Evolutionary conservation across 2,329 filamentous ascomycete species (phyloP).

Genomic region (Chrysoporthe cubensis): DNA sequence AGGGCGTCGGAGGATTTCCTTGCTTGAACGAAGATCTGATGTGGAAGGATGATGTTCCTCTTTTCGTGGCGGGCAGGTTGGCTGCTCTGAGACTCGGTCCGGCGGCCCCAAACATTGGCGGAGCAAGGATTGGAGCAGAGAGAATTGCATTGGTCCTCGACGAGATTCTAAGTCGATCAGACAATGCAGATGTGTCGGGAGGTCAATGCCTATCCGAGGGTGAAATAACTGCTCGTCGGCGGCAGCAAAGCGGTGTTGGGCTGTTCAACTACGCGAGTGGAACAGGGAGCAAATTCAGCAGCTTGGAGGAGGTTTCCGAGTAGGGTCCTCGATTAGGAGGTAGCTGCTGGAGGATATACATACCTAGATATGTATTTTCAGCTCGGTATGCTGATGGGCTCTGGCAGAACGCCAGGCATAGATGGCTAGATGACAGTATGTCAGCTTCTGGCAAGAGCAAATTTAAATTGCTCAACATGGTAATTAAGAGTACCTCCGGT

Average conservation of each 20-base stretch:
- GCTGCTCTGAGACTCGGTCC: slow-evolving; percentile 72
- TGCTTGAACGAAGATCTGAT: slow-evolving; percentile 76
- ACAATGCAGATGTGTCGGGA: not conserved
- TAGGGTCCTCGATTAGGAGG: slow-evolving; percentile 1
- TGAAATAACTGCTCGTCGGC: slow-evolving; percentile 12
- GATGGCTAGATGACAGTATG: no score
- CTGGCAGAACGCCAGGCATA: no score
- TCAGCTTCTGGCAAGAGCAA: no score
- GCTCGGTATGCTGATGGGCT: no score
- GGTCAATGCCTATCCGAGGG: slow-evolving; percentile 35
- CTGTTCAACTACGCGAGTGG: slow-evolving; percentile 25
- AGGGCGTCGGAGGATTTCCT: slow-evolving; percentile 67
- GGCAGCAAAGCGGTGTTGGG: slow-evolving; percentile 11
- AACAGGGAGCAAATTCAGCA: slow-evolving; percentile 23
- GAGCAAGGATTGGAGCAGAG: slow-evolving; percentile 73
- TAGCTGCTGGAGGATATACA: not conserved
- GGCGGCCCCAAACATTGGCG: slow-evolving; percentile 73
- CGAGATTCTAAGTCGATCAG: slow-evolving; percentile 48
- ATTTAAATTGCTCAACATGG: no score
- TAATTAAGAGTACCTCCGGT: no score
- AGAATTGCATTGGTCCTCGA: slow-evolving; percentile 73
- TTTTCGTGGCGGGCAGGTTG: slow-evolving; percentile 72
- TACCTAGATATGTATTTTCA: no score
- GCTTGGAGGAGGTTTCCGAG: slow-evolving; percentile 8
- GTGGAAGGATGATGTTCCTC: slow-evolving; percentile 73